These are phyloP conservation scores for Hypoxylon sp. DNA, from an alignment of 2,329 filamentous ascomycete genomes.

Conservation along the genomic window DNA sequence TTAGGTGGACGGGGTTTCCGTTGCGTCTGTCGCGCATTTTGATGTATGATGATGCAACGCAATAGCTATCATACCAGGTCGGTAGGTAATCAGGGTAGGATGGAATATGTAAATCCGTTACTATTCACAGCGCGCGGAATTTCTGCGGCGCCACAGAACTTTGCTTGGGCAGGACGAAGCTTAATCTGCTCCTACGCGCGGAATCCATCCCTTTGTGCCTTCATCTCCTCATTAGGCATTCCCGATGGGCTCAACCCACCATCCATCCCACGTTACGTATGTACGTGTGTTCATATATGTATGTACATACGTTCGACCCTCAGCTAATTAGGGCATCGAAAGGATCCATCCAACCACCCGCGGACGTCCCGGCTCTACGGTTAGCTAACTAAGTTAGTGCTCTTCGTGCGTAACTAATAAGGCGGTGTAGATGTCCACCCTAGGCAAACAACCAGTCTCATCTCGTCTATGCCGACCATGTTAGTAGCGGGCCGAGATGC, in stretches of 20 bases:
- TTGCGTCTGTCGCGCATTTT: not conserved
- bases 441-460: conserved; percentile 20
- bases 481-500: conserved; percentile 10
- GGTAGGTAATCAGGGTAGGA: not conserved
- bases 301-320: conserved; percentile 22
- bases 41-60: conserved; percentile 14
- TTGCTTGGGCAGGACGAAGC: conserved; percentile 2
- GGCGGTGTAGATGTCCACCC: conserved; percentile 36
- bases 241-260: conserved; percentile 1
- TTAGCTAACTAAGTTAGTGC: conserved; percentile 23
- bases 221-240: conserved; percentile 5
- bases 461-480: conserved; percentile 19
- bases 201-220: not conserved
- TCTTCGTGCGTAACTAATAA: conserved; percentile 31
- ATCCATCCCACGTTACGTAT: conserved; percentile 17
- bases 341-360: conserved; percentile 12
- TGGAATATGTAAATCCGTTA: conserved; percentile 14
- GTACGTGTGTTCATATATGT: conserved; percentile 8
- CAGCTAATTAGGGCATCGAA: conserved; percentile 12
- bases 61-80: not conserved
- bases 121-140: conserved; percentile 12
- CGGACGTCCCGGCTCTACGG: conserved; percentile 36
- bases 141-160: conserved; percentile 10
- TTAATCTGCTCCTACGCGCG: conserved; percentile 12
- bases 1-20: not conserved